Evolutionary conservation across 768 basidiomycete species (phyloP).

Genomic region (Hydnomerulius pinastri): DNA sequence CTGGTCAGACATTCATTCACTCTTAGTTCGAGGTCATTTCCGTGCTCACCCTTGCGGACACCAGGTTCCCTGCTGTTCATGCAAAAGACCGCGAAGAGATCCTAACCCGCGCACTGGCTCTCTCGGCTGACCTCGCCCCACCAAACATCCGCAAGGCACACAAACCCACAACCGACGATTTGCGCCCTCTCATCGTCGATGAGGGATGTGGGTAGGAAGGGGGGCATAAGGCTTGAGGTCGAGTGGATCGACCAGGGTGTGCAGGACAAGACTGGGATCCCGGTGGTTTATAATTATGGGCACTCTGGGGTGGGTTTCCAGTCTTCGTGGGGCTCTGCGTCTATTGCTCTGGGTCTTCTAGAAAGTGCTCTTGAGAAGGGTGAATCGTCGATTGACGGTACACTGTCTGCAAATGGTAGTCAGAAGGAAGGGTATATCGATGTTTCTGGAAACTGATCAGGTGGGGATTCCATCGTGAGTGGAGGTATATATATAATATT

Average conservation of each 20-base stretch:
- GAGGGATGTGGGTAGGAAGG: constrained; percentile 60
- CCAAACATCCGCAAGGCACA: constrained; percentile 45
- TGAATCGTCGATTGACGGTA: too few relatives aligned
- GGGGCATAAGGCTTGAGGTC: constrained; percentile 58
- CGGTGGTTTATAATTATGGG: constrained; percentile 62
- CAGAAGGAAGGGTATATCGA: too few relatives aligned
- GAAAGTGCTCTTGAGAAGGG: too few relatives aligned
- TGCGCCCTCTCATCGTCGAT: constrained; percentile 44
- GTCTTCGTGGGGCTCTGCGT: constrained; percentile 62
- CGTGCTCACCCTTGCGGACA: not conserved
- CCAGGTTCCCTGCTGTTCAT: constrained; percentile 60
- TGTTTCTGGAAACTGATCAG: too few relatives aligned
- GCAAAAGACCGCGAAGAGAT: constrained; percentile 62
- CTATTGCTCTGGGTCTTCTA: constrained; percentile 46
- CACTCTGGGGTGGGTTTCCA: constrained; percentile 63
- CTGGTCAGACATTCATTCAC: constrained; percentile 42
- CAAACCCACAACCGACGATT: constrained; percentile 47
- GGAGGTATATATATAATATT: too few relatives aligned
- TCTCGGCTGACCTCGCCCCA: constrained; percentile 58
- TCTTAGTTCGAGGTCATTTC: not conserved
- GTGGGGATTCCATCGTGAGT: too few relatives aligned
- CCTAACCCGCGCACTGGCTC: constrained; percentile 48
- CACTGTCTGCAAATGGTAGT: too few relatives aligned
- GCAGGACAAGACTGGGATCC: constrained; percentile 35
- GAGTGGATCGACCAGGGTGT: constrained; percentile 38